Evolutionary conservation across 306 rosid genomes (phyloP).

Genomic region (Dalbergia oliveri): DNA sequence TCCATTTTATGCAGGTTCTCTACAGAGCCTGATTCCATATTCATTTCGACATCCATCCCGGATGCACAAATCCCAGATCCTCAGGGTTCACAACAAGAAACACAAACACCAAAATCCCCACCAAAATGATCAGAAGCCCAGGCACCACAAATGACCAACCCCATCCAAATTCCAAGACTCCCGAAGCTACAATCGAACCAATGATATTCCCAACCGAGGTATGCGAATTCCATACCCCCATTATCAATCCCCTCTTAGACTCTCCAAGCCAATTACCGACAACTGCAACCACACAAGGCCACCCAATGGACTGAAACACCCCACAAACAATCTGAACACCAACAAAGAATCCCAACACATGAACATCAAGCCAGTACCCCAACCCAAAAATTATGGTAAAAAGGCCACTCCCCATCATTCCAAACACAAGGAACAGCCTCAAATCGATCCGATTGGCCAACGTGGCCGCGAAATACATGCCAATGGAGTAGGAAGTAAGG

Average conservation of each 20-base stretch:
- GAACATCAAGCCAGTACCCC: constrained; percentile 88
- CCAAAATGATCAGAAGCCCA: constrained; percentile 72
- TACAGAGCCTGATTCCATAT: constrained; percentile 44
- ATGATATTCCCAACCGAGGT: constrained; percentile 90
- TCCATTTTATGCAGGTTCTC: constrained; percentile 57
- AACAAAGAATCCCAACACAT: constrained; percentile 72
- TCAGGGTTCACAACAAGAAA: constrained; percentile 82
- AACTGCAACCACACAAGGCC: constrained; percentile 97
- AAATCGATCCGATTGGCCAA: constrained; percentile 83
- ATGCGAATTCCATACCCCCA: constrained; percentile 95
- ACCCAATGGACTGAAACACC: constrained; percentile 92
- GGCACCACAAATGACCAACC: constrained; percentile 97
- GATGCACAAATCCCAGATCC: constrained; percentile 67
- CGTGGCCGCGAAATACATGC: constrained; percentile 93
- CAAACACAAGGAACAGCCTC: constrained; percentile 84
- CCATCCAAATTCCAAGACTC: constrained; percentile 88
- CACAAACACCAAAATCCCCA: constrained; percentile 70
- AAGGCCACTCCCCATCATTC: constrained; percentile 92
- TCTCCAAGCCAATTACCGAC: constrained; percentile 91
- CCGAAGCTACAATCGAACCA: constrained; percentile 81
- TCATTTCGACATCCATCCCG: constrained; percentile 66
- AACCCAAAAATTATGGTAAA: constrained; percentile 75
- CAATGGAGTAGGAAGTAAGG: constrained; percentile 76
- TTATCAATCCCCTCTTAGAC: constrained; percentile 86
- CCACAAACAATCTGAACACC: constrained; percentile 86